Evolutionary conservation across 805 yeast species (phyloP), one percentile per base, ranked within the genome.

Genomic region (Alloascoidea africana): DNA sequence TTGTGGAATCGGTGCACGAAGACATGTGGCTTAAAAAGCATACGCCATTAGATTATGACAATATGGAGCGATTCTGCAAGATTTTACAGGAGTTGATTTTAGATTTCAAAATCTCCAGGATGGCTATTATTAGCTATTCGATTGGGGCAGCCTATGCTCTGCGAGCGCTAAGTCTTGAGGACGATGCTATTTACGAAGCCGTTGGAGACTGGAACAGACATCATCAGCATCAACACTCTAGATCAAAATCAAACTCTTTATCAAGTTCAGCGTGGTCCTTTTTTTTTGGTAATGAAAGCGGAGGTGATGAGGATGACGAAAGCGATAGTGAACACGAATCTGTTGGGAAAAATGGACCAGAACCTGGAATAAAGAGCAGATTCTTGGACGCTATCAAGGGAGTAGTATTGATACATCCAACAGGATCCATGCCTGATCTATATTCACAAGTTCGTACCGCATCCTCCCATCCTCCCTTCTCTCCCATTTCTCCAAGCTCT

Each of bases 1-100:
- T 48, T 5, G 50, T 51, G 13, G 44, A 53, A 27, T 58, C 58
- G 14, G 54, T 54, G 37, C 38, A 46, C 37, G 57, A 56, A 19
- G 58, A 54, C 34, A 54, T 54, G 56, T 54, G 58, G 58, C 36
- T 53, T 6, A 58, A 58, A 13, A 46, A 47, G 34, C 59, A 54
- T 42, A 50, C 58, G 6, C 30, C 30, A 23, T 23, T 23, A 8
- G 30, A 23, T 8, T 48, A 39, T 36, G 56, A 54, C 34, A 41
- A 47, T 18, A 47, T 52, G 3, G 46, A 44, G 41, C 52, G 14
- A 41, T 42, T 33, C 42, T 53, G 17, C 36, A 46, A 46, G 4
- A 43, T 49, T 15, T 39, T 54, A 18, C 46, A 53, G 4, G 55
- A 50, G 32, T 46, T 54, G 17, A 44, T 49, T 17, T 51, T 46